A percentile compares a stretch with the other conserved stretches of the same genome.
These are phyloP conservation scores for Chlorella vulgaris DNA, from an alignment of 139 green algal genomes.

Conservation along the genomic window DNA sequence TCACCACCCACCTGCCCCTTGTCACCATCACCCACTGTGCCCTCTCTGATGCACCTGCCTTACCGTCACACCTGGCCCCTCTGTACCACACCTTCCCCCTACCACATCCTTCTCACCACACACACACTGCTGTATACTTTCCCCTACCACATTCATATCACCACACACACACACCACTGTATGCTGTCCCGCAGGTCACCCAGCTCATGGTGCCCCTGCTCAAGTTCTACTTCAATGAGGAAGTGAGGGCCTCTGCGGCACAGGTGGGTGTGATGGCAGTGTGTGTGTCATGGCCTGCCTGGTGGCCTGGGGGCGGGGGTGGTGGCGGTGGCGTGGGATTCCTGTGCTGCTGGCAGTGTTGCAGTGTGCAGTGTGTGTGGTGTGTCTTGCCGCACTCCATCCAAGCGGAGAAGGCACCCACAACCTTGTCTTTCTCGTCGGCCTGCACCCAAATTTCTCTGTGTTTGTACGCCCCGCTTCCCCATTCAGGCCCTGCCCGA, in stretches of 20 bases:
- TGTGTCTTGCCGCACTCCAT: too few relatives aligned
- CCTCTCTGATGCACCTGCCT: too few relatives aligned
- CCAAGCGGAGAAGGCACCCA: too few relatives aligned
- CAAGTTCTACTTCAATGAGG: slow-evolving; percentile 98
- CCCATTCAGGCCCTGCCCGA: slow-evolving; percentile 76
- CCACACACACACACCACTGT: too few relatives aligned
- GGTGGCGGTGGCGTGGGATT: neutral
- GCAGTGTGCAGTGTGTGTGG: neutral
- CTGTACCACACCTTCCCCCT: too few relatives aligned
- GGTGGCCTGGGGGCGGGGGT: neutral
- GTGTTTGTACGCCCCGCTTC: too few relatives aligned
- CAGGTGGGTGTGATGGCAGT: neutral
- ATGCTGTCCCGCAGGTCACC: slow-evolving; percentile 55
- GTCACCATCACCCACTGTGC: too few relatives aligned
- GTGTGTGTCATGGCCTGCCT: neutral
- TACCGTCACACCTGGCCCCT: too few relatives aligned
- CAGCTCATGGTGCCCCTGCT: slow-evolving; percentile 87
- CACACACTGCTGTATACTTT: too few relatives aligned
- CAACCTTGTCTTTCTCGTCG: neutral
- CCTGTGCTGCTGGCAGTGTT: neutral
- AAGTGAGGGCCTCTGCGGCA: slow-evolving; percentile 75
- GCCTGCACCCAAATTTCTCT: neutral
- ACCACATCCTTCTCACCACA: too few relatives aligned
- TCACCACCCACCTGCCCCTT: too few relatives aligned
- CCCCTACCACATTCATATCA: too few relatives aligned